A percentile compares a stretch with the other conserved stretches of the same genome.
Evolutionary conservation across 1,284 basidiomycete genomes (phyloP).

Genomic region (Tilletia indica): DNA sequence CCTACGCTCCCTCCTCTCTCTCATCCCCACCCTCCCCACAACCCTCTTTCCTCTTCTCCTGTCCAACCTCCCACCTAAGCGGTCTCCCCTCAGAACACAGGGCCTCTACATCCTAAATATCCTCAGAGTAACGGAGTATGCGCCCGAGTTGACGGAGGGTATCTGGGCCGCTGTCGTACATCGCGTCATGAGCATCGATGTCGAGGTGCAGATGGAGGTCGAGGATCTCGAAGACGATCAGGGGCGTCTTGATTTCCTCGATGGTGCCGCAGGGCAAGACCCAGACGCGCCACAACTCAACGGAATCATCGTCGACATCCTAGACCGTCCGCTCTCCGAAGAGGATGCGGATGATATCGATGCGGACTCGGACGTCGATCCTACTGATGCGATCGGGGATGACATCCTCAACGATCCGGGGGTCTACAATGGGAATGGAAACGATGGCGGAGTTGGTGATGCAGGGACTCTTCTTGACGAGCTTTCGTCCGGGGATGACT

Average conservation of each 20-base stretch:
- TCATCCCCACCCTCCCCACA: slow-evolving; percentile 64
- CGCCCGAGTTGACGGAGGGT: slow-evolving; percentile 80
- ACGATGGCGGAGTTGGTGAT: slow-evolving; percentile 60
- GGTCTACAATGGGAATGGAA: slow-evolving; percentile 31
- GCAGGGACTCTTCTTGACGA: slow-evolving; percentile 56
- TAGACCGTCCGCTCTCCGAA: slow-evolving; percentile 44
- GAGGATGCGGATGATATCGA: slow-evolving; percentile 60
- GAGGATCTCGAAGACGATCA: slow-evolving; percentile 78
- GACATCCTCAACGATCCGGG: slow-evolving; percentile 60
- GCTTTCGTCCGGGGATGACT: slow-evolving; percentile 61
- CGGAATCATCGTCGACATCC: slow-evolving; percentile 58
- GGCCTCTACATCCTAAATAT: slow-evolving; percentile 90
- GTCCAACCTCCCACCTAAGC: slow-evolving; percentile 86
- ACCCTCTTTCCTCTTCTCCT: slow-evolving; percentile 76
- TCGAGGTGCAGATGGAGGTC: slow-evolving; percentile 92
- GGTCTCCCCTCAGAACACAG: slow-evolving; percentile 76
- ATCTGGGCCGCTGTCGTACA: slow-evolving; percentile 83
- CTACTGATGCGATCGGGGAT: slow-evolving; percentile 74
- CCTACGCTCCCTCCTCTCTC: slow-evolving; percentile 75
- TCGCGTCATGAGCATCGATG: slow-evolving; percentile 90
- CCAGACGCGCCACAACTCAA: slow-evolving; percentile 36
- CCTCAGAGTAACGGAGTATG: slow-evolving; percentile 80
- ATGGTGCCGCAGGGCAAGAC: slow-evolving; percentile 24
- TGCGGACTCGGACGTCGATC: slow-evolving; percentile 70
- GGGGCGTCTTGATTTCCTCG: slow-evolving; percentile 59